Evolutionary conservation across 2,329 filamentous ascomycete species (phyloP), one percentile per base, ranked within the genome.

Genomic region (Graphilbum ipis-grandicollis): DNA sequence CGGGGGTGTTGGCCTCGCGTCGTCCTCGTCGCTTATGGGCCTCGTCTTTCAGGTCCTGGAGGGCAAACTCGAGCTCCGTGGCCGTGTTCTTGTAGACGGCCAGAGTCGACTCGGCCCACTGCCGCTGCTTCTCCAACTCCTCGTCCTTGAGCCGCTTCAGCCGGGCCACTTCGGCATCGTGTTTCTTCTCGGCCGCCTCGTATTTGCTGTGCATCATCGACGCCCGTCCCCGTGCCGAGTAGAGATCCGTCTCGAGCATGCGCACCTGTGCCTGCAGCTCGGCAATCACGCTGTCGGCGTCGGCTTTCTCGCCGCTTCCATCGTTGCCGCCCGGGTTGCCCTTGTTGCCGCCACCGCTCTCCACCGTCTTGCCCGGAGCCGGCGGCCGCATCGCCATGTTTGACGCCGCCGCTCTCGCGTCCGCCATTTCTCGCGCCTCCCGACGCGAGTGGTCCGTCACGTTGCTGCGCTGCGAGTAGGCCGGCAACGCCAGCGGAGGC

Each of bases 201-300:
- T 73, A 65, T 41, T 81, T 82, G 41, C 70, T 68, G 25, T 82
- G 71, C n/a, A 86, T 64, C 41, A 86, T 84, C 35, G 78, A 67
- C 21, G 75, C 74, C 51, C 86, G 80, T 35, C 82, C 82, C 15
- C 70, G 62, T 46, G 80, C 79, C 3, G 68, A 65, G 37, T 63
- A 63, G 14, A 78, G 62, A 35, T 74, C 69, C 6, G 65, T 56
- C 44, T 70, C 63, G 3, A 77, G 58, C 2, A 62, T 58, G 8
- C 57, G 55, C 25, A 75, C 54, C 28, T 67, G 63, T 22, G 67
- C 64, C 44, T 71, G 66, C 2, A 73, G 54, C 0, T 60, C 56
- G 4, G 60, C 52, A 6, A 66, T 41, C 8, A 25, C 19, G 1
- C n/a, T n/a, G n/a, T n/a, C n/a, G n/a, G n/a, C n/a, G n/a, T n/a